Percentiles rank a stretch among this genome's conserved stretches.
Conservation (phyloP, 208 protist genomes). For the Acanthamoeba comandoni region DNA sequence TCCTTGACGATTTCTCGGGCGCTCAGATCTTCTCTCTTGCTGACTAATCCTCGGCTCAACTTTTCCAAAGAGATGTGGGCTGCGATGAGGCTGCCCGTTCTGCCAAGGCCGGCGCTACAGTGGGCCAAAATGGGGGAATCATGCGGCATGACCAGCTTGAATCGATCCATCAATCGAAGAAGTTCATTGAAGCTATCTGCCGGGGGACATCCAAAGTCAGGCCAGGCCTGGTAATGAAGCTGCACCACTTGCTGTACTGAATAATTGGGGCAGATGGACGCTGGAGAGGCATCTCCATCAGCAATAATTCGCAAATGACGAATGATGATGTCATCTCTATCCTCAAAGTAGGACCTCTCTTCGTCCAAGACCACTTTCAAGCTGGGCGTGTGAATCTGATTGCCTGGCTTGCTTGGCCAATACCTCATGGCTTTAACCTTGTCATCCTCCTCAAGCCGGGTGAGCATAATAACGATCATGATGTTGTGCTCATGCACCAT, state of each 20-base stretch:
- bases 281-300: too few species aligned
- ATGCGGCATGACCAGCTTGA: background rate
- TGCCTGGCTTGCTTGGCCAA: too few species aligned
- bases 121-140: slow-evolving; percentile 27
- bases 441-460: slow-evolving; percentile 27
- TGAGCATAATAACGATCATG: slow-evolving; percentile 78
- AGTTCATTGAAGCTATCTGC: background rate
- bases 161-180: background rate
- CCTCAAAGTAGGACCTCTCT: slow-evolving; percentile 9
- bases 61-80: slow-evolving; percentile 9
- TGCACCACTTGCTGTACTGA: background rate
- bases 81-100: slow-evolving; percentile 1
- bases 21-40: background rate
- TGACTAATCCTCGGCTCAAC: background rate
- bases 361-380: too few species aligned
- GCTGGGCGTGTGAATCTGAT: too few species aligned
- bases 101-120: slow-evolving; percentile 31
- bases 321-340: background rate
- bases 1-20: background rate
- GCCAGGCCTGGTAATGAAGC: slow-evolving; percentile 9
- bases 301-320: too few species aligned
- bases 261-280: background rate
- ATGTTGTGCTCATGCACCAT: slow-evolving; percentile 84
- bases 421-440: background rate
- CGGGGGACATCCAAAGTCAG: background rate